A percentile compares a stretch with the other conserved stretches of the same genome.
phyloP scores from a whole-genome alignment of 352 stramenopile genomes.

The Phytophthora litchii region DNA sequence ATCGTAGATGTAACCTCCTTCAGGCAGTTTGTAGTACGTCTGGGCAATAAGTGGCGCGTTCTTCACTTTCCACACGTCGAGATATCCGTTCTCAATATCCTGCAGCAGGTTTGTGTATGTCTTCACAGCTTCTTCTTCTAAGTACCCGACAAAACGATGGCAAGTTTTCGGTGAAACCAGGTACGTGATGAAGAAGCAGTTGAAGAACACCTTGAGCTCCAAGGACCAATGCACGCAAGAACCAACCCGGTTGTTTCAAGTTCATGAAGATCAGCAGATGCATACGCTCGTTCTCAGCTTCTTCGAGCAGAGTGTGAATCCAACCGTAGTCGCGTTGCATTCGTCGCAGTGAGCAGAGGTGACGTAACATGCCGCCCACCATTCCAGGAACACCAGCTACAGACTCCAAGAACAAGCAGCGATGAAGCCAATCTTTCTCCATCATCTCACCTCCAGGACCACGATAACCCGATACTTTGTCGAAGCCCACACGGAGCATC shows the following conservation, averaged over 20 bases:
- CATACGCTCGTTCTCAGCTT: constrained; percentile 96
- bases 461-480: constrained; percentile 60
- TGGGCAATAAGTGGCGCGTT: constrained; percentile 76
- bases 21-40: constrained; percentile 88
- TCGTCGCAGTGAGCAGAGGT: constrained; percentile 83
- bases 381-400: constrained; percentile 82
- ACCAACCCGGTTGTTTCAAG: constrained; percentile 82
- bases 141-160: constrained; percentile 93
- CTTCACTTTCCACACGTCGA: constrained; percentile 75
- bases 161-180: constrained; percentile 86
- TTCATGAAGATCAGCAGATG: constrained; percentile 92
- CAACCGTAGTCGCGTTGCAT: constrained; percentile 91
- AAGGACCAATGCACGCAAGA: constrained; percentile 87
- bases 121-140: constrained; percentile 92
- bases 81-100: constrained; percentile 87
- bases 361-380: constrained; percentile 72
- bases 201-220: constrained; percentile 89
- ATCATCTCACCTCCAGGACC: constrained; percentile 66
- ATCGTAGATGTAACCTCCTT: constrained; percentile 72
- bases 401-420: constrained; percentile 80
- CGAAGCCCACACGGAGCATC: constrained; percentile 51
- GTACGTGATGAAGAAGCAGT: constrained; percentile 87
- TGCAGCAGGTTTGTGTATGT: constrained; percentile 93
- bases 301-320: constrained; percentile 93
- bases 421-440: constrained; percentile 67